These are phyloP conservation scores for Colletotrichum spaethianum DNA, from an alignment of 2,329 filamentous ascomycete species.

Conservation along the genomic window DNA sequence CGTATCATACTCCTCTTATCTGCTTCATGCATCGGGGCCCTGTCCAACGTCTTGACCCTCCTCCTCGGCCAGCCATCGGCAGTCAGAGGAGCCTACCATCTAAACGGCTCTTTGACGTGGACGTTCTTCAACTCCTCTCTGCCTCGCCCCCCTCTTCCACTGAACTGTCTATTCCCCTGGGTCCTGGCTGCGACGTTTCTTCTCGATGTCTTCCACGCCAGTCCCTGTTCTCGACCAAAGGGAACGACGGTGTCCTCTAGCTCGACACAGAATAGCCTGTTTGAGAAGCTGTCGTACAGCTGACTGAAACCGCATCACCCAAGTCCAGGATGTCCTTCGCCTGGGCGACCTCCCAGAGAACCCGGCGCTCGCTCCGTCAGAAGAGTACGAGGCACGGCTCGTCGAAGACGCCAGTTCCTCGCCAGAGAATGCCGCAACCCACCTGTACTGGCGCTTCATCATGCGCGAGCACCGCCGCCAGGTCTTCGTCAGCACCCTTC, in stretches of 20 bases:
- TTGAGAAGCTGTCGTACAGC: neutral
- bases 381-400: neutral
- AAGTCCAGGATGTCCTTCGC: neutral
- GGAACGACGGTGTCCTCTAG: neutral
- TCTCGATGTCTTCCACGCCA: constrained; percentile 1
- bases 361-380: neutral
- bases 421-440: neutral
- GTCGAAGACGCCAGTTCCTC: neutral
- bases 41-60: neutral
- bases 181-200: neutral
- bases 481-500: neutral
- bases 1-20: neutral
- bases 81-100: neutral
- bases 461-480: neutral
- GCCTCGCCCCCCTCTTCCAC: neutral
- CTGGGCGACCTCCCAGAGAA: neutral
- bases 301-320: constrained; percentile 1
- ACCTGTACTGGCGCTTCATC: constrained; percentile 12
- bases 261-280: neutral
- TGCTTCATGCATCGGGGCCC: neutral
- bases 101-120: neutral
- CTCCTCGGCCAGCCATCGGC: neutral
- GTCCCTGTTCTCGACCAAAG: neutral
- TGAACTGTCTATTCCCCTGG: neutral
- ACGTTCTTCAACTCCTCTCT: neutral